A percentile compares a stretch with the other conserved stretches of the same genome.
These are phyloP conservation scores for Dryadomyces quercus-mongolicae DNA, from an alignment of 2,329 filamentous ascomycete species.

Conservation along the genomic window DNA sequence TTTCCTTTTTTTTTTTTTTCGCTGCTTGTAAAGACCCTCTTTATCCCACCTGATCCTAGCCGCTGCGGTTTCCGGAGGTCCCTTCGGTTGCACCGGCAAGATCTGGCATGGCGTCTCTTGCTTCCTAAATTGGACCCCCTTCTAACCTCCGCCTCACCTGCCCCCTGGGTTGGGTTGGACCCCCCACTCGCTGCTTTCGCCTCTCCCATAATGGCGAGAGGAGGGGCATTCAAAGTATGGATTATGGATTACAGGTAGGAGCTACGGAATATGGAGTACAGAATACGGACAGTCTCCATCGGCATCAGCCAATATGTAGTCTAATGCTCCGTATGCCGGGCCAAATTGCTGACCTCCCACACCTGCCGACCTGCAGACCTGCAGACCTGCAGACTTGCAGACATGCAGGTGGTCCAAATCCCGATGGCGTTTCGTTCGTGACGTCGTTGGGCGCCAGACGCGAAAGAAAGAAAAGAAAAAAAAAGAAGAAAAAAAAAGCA, in stretches of 20 bases:
- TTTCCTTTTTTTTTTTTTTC: background rate
- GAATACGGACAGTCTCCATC: too few relatives aligned
- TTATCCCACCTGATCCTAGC: background rate
- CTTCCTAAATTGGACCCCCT: background rate
- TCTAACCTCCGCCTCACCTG: too few relatives aligned
- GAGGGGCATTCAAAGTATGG: background rate
- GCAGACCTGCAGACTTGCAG: background rate
- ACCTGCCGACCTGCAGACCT: too few relatives aligned
- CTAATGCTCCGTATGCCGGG: too few relatives aligned
- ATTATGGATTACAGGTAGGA: too few relatives aligned
- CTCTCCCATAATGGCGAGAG: background rate
- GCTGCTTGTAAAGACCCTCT: background rate
- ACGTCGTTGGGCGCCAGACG: too few relatives aligned
- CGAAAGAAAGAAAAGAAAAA: too few relatives aligned
- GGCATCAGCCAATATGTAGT: too few relatives aligned
- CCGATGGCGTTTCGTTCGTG: too few relatives aligned
- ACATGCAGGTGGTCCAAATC: too few relatives aligned
- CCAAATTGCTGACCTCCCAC: too few relatives aligned
- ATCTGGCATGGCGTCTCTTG: background rate
- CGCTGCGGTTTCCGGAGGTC: background rate
- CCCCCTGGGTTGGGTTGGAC: background rate
- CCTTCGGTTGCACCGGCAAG: conserved; percentile 1
- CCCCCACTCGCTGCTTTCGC: background rate
- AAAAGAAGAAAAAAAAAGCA: too few relatives aligned
- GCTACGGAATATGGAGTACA: background rate